These are phyloP conservation scores for Xylaria sp. DNA, from an alignment of 2,329 filamentous ascomycete genomes.

Conservation along the genomic window DNA sequence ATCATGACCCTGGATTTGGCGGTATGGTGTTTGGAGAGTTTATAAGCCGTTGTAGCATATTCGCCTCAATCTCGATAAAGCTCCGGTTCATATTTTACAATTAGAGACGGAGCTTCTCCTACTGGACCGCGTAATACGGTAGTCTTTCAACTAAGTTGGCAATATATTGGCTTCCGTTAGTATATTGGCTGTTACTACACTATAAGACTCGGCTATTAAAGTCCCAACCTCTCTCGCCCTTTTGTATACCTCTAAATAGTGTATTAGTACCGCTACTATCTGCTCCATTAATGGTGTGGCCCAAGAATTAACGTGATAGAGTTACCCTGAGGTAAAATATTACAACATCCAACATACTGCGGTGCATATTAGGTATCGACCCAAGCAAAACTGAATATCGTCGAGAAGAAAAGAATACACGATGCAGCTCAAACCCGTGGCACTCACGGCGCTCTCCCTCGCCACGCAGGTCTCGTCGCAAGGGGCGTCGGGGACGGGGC, in stretches of 20 bases:
- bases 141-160: not conserved
- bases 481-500: slow-evolving; percentile 45
- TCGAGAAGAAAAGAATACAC: slow-evolving; percentile 3
- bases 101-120: slow-evolving; percentile 14
- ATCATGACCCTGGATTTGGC: not conserved
- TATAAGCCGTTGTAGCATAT: not conserved
- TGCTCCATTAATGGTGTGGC: not conserved
- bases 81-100: slow-evolving; percentile 11
- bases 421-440: slow-evolving; percentile 43
- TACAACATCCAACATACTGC: not conserved
- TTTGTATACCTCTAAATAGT: not conserved
- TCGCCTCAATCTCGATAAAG: slow-evolving; percentile 2
- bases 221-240: not conserved
- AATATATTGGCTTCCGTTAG: slow-evolving; percentile 15
- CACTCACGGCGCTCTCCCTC: slow-evolving; percentile 37
- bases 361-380: not conserved
- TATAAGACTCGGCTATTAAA: not conserved
- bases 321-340: slow-evolving; percentile 15
- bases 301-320: slow-evolving; percentile 12
- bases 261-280: not conserved
- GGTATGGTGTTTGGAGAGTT: not conserved
- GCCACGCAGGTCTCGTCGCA: slow-evolving; percentile 39
- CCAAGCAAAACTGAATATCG: not conserved
- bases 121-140: slow-evolving; percentile 3
- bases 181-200: not conserved